Evolutionary conservation across 805 yeast genomes (phyloP).

Genomic region (Candida mattraensis): DNA sequence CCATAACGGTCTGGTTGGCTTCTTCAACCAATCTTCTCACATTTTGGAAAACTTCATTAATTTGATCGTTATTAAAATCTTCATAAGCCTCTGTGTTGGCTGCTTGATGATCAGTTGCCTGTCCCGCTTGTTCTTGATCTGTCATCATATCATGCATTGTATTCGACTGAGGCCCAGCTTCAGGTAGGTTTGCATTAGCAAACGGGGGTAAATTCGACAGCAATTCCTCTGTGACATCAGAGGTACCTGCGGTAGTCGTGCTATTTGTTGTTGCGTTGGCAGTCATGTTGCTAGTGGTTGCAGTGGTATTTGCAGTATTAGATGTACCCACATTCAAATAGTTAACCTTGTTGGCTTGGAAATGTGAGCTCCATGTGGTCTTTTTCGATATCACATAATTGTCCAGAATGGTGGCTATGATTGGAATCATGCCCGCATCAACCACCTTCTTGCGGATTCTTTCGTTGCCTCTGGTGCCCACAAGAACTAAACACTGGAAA

Average conservation of each 20-base stretch:
- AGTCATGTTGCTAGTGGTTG: constrained; percentile 2
- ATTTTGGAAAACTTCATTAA: constrained; percentile 27
- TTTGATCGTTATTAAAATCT: constrained; percentile 21
- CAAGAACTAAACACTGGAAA: constrained; percentile 85
- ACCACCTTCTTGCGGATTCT: constrained; percentile 81
- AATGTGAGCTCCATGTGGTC: constrained; percentile 21
- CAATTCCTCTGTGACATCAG: constrained; percentile 12
- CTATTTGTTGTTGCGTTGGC: constrained; percentile 5
- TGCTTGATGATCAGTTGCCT: background rate
- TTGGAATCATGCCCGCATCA: constrained; percentile 87
- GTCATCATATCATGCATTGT: constrained; percentile 2
- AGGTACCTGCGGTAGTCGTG: constrained; percentile 16
- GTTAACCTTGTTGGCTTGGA: constrained; percentile 12
- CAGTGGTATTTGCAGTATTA: constrained; percentile 8
- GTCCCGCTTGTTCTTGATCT: constrained; percentile 4
- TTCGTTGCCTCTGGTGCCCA: constrained; percentile 94
- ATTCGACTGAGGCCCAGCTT: background rate
- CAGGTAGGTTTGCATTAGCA: constrained; percentile 7
- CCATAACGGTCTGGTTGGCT: constrained; percentile 28
- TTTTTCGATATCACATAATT: constrained; percentile 56
- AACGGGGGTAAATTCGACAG: constrained; percentile 12
- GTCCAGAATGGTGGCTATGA: constrained; percentile 88
- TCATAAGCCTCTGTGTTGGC: constrained; percentile 10
- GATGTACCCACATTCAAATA: constrained; percentile 7
- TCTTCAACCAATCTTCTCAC: constrained; percentile 28